Evolutionary conservation across 2,329 filamentous ascomycete species (phyloP), one percentile per base, ranked within the genome.

Genomic region (Gliomastix tumulicola): DNA sequence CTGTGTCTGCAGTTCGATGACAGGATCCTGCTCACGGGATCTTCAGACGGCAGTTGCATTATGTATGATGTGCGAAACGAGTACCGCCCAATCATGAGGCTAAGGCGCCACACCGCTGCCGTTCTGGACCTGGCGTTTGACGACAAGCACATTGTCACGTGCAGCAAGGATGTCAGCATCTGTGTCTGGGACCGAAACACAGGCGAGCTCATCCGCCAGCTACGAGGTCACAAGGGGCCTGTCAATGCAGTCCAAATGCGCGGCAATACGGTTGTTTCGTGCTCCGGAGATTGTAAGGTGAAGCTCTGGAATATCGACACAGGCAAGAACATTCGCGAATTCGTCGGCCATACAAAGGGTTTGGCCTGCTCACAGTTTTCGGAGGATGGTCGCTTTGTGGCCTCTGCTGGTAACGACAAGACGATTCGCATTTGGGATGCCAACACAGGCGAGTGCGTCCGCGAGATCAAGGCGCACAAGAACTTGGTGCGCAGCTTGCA

Each of bases 241-340:
- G 92, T 98, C 47, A 98, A 98, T 54, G 89, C 92, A 2, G 88
- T 98, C 6, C 90, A 97, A 63, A 78, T 98, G 59, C 84, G 90
- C 37, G 90, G 88, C 41, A 90, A 95, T 61, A 82, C 88, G 7
- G 81, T 97, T 34, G 89, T 96, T 21, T 94, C 86, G 33, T 95
- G 92, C 54, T 92, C 85, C 38, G 92, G 92, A 38, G 92, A 98
- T 59, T 92, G 92, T 49, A 76, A 84, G 35, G 88, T 94, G 44
- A 94, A 94, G 65, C 71, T 98, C 40, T 98, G 92, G 92, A 94
- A 96, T 56, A 82, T 97, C 40, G 81, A 88, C 49, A 88, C 85
- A 27, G 89, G 88, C 37, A 81, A 84, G 51, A 87, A 86, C 49
- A 84, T 96, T 54, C 88, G 89, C 52, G 88, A 96, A 59, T 94